A percentile compares a stretch with the other conserved stretches of the same genome.
These are phyloP conservation scores for Pseudognaphalium luteoalbum DNA, from an alignment of 129 eudicot species.

Conservation along the genomic window DNA sequence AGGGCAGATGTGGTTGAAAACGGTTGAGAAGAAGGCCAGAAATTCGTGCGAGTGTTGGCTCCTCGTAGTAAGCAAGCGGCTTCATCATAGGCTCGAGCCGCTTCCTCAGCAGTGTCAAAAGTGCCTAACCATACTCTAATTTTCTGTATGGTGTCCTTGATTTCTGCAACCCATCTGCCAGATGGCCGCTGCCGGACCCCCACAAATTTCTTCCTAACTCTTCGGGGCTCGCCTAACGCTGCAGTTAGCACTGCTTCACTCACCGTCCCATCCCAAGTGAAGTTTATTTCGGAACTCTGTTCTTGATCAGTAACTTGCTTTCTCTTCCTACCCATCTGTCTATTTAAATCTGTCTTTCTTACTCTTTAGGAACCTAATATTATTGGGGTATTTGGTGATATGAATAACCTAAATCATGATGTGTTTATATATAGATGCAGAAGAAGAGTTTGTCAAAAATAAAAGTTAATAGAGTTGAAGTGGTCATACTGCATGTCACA, in stretches of 20 bases:
- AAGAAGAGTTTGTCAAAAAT: constrained; percentile 20
- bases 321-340: constrained; percentile 70
- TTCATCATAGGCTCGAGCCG: constrained; percentile 88
- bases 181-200: constrained; percentile 84
- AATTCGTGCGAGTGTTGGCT: constrained; percentile 74
- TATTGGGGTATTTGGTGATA: background rate
- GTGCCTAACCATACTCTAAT: constrained; percentile 85
- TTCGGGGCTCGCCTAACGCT: constrained; percentile 47
- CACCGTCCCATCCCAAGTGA: constrained; percentile 48
- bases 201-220: constrained; percentile 55
- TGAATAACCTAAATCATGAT: constrained; percentile 17
- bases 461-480: constrained; percentile 35
- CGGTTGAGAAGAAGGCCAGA: constrained; percentile 65
- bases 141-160: constrained; percentile 80
- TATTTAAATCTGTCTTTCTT: background rate
- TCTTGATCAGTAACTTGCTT: constrained; percentile 38
- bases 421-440: constrained; percentile 26
- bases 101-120: constrained; percentile 84
- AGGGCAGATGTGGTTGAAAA: constrained; percentile 58
- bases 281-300: constrained; percentile 27
- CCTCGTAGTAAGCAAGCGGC: constrained; percentile 84
- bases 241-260: constrained; percentile 43
- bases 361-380: constrained; percentile 1
- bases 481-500: constrained; percentile 36
- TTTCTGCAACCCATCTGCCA: constrained; percentile 88